Evolutionary conservation across 257 asterid genomes (phyloP).

Genomic region (Forsythia suspensa): DNA sequence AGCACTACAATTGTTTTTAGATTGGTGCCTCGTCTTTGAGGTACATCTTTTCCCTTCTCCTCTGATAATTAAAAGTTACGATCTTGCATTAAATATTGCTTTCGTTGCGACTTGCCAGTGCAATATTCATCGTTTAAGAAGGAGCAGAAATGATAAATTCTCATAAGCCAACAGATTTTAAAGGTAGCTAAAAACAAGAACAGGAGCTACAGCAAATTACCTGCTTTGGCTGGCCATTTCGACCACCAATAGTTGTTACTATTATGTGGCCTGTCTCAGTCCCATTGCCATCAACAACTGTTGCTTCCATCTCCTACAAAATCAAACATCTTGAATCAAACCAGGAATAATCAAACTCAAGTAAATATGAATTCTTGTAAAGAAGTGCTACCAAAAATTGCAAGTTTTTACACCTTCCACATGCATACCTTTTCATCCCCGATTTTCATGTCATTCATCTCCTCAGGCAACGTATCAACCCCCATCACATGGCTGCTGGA

Average conservation of each 20-base stretch:
- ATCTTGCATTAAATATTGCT: not conserved
- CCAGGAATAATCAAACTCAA: not conserved
- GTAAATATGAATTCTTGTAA: not conserved
- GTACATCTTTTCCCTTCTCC: not conserved
- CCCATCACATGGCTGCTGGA: constrained; percentile 30
- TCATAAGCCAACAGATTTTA: not conserved
- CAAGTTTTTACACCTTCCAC: not conserved
- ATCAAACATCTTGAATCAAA: not conserved
- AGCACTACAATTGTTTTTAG: not conserved
- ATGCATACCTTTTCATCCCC: constrained; percentile 30
- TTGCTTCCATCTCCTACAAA: constrained; percentile 44
- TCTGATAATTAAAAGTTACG: not conserved
- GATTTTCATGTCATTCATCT: constrained; percentile 36
- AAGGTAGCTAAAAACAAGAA: not conserved
- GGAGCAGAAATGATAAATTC: not conserved
- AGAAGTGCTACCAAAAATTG: not conserved
- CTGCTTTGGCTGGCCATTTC: constrained; percentile 56
- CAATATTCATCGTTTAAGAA: not conserved
- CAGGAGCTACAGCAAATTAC: constrained; percentile 17
- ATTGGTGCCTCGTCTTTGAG: not conserved
- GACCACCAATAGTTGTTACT: constrained; percentile 55
- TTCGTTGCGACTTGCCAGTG: not conserved
- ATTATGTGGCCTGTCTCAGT: constrained; percentile 61
- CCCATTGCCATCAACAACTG: constrained; percentile 55
- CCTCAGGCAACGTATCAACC: constrained; percentile 33